Base-by-base conservation (phyloP, 495 filamentous ascomycete species). In the Xylaria castorea region DNA sequence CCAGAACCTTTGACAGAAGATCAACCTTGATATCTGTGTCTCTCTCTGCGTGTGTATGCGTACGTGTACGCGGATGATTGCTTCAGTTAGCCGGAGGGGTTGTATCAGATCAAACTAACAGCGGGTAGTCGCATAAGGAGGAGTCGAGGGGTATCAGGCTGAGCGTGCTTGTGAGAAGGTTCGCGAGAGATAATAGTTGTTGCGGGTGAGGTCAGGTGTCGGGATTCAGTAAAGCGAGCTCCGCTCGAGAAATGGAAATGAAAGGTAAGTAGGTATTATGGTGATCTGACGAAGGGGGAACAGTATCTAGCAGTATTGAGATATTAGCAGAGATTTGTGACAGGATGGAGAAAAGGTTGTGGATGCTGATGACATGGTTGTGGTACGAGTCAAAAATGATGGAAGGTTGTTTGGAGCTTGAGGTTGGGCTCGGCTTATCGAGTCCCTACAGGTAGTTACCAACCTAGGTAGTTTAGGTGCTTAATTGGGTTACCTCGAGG, bases 341-440 rank as follows among this genome's bases (percentile, higher is more conserved):
- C 51, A 51, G 48, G 27, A 27, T 51, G 5, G 53, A 60, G 12
- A 14, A 66, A 27, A 61, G 22, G 9, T n/a, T 30, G 50, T n/a
- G 36, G 20, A 32, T 18, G 63, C 30, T 14, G 53, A 60, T 60
- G 63, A 70, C 60, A 71, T 71, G 69, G 60, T 57, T 44, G 57
- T 65, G 20, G 70, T 22, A 58, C 60, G 46, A 51, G 32, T 46
- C 36, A 53, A 42, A 38, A 71, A 58, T 22, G 51, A 60, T 16
- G 51, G n/a, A 66, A 68, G 53, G 65, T 63, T 25, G 65, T 51
- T 63, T 14, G 14, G 53, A 73, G 57, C 38, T 55, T 22, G 42
- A 58, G 25, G 20, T 60, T 72, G 63, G 62, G 60, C 58, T 53
- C 36, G 69, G 58, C n/a, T 62, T 62, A 38, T 62, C 30, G 44